These are phyloP conservation scores for Vigna unguiculata DNA, from an alignment of 306 rosid species.

Conservation along the genomic window DNA sequence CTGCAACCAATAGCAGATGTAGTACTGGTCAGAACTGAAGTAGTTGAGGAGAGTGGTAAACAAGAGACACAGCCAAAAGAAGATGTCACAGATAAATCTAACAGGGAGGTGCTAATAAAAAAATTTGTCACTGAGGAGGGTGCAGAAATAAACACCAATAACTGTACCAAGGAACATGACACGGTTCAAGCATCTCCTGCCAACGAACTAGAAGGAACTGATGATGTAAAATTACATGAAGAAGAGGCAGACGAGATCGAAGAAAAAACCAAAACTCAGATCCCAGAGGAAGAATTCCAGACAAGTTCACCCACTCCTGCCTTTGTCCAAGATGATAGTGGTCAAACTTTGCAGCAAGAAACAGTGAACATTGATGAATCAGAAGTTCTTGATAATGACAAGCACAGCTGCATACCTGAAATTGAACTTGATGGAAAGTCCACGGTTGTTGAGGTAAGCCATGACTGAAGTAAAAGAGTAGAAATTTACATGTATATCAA, in stretches of 20 bases:
- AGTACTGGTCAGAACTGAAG: not conserved
- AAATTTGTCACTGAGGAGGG: not conserved
- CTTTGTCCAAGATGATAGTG: not conserved
- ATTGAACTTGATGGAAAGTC: not conserved
- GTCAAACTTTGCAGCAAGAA: not conserved
- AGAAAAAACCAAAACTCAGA: not conserved
- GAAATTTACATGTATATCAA: not conserved
- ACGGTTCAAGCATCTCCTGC: not conserved
- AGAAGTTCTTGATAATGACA: not conserved
- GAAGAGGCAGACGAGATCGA: not conserved
- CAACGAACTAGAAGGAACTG: not conserved
- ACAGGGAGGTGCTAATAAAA: not conserved
- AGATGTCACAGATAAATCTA: not conserved
- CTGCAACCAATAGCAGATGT: not conserved
- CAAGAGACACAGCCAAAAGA: not conserved
- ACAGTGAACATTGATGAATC: not conserved
- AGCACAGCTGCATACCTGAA: not conserved
- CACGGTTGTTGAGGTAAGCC: not conserved
- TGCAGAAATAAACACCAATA: not conserved
- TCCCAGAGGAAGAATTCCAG: not conserved
- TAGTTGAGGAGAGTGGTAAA: not conserved
- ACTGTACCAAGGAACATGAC: not conserved
- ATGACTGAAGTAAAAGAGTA: not conserved
- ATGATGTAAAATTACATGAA: not conserved
- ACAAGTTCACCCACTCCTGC: not conserved